Percentiles rank a stretch among this genome's conserved stretches.
phyloP scores from a whole-genome alignment of 208 protist species.

The Acanthamoeba divionensis region DNA sequence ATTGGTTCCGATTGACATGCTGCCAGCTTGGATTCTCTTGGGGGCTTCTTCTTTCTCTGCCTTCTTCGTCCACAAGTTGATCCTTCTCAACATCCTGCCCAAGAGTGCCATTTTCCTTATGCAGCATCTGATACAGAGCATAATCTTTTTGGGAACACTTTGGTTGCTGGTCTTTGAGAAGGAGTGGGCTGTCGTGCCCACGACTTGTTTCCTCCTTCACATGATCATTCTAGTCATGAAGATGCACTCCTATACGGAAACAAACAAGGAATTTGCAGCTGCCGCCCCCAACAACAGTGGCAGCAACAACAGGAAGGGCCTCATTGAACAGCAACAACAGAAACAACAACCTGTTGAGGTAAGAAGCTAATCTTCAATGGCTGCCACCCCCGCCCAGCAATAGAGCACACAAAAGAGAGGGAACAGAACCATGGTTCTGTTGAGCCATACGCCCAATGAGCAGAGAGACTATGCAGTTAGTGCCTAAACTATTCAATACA shows the following conservation, averaged over 20 bases:
- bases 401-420: not conserved
- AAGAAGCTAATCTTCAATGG: not conserved
- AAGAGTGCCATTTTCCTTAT: not conserved
- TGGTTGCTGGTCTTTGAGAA: not conserved
- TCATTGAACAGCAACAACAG: too few species aligned
- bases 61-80: not conserved
- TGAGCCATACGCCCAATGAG: too few species aligned
- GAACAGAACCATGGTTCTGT: too few species aligned
- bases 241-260: conserved; percentile 51
- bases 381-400: not conserved
- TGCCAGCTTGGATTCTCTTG: conserved; percentile 10
- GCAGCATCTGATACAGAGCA: conserved; percentile 3
- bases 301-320: not conserved
- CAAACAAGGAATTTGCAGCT: conserved; percentile 36
- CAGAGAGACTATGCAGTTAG: too few species aligned
- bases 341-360: too few species aligned
- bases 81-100: not conserved
- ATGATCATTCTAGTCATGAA: conserved; percentile 54
- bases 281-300: not conserved
- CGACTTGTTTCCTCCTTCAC: not conserved
- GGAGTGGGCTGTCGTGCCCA: conserved; percentile 46
- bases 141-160: conserved; percentile 5
- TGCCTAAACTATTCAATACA: too few species aligned
- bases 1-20: conserved; percentile 29
- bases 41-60: not conserved